Conservation (phyloP, 2,329 filamentous ascomycete species). For the Escovopsis weberi region DNA sequence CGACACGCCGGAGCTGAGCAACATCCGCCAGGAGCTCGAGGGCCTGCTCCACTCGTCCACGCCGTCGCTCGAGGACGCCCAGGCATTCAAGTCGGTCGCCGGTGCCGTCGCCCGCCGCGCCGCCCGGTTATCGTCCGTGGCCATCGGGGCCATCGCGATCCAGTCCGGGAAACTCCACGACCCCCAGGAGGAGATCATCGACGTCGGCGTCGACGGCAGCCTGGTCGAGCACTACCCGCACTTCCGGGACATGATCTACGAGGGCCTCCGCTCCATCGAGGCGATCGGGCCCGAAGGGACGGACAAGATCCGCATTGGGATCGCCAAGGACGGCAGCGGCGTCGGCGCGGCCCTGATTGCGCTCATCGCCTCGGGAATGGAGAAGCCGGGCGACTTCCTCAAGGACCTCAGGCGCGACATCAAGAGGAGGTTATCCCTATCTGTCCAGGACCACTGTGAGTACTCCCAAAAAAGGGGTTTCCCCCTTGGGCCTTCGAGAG, state of each 20-base stretch:
- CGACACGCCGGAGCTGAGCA: constrained; percentile 53
- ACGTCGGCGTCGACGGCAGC: constrained; percentile 89
- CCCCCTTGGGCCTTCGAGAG: neutral
- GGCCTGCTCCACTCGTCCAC: constrained; percentile 62
- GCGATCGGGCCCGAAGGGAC: constrained; percentile 68
- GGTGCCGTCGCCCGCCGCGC: constrained; percentile 77
- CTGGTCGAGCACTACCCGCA: constrained; percentile 91
- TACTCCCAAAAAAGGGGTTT: constrained; percentile 3
- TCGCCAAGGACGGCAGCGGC: constrained; percentile 87
- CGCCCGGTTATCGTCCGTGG: constrained; percentile 74
- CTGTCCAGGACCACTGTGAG: constrained; percentile 18
- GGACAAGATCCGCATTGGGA: constrained; percentile 79
- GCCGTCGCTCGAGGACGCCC: constrained; percentile 68
- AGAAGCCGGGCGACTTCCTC: constrained; percentile 34
- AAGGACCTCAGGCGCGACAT: constrained; percentile 26
- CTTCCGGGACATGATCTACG: constrained; percentile 78
- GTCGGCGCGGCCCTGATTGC: constrained; percentile 83
- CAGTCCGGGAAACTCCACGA: constrained; percentile 58
- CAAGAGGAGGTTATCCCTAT: constrained; percentile 18
- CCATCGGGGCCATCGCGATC: constrained; percentile 72
- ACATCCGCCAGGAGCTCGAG: constrained; percentile 65
- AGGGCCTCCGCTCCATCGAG: constrained; percentile 62
- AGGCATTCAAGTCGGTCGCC: constrained; percentile 72
- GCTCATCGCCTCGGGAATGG: constrained; percentile 62
- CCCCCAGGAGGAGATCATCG: constrained; percentile 54